Evolutionary conservation across 306 rosid species (phyloP).

Genomic region (Cicer pinnatifidum): DNA sequence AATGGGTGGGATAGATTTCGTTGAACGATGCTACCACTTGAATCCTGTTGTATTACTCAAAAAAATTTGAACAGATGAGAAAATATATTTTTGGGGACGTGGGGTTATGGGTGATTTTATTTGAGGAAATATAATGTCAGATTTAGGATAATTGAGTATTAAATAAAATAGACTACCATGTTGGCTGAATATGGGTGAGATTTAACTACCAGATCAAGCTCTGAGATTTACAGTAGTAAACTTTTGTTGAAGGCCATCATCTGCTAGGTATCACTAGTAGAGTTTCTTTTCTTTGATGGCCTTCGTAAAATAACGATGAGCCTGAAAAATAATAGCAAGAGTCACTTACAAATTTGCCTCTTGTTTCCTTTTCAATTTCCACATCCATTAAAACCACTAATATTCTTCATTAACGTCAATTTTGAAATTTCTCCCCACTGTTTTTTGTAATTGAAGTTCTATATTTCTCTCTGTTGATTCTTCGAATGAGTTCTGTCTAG

Average conservation of each 20-base stretch:
- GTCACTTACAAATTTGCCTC: not conserved
- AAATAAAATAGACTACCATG: not conserved
- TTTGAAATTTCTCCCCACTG: not conserved
- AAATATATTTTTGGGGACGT: not conserved
- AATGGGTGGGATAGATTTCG: not conserved
- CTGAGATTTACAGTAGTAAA: not conserved
- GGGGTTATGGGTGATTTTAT: not conserved
- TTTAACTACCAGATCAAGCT: not conserved
- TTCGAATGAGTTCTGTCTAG: not conserved
- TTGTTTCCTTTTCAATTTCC: not conserved
- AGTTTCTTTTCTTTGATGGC: slow-evolving; percentile 16
- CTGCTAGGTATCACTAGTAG: not conserved
- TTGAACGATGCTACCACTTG: not conserved
- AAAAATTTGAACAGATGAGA: not conserved
- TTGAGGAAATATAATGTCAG: not conserved
- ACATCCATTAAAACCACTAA: not conserved
- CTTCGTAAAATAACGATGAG: not conserved
- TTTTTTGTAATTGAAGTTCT: not conserved
- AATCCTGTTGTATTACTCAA: not conserved
- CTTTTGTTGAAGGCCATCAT: slow-evolving; percentile 11
- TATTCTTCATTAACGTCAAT: not conserved
- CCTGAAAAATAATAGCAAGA: not conserved
- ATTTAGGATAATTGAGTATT: not conserved
- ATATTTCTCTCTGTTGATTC: not conserved
- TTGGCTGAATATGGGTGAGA: not conserved